Base-by-base conservation (phyloP, 768 basidiomycete species). In the Suillus placidus region DNA sequence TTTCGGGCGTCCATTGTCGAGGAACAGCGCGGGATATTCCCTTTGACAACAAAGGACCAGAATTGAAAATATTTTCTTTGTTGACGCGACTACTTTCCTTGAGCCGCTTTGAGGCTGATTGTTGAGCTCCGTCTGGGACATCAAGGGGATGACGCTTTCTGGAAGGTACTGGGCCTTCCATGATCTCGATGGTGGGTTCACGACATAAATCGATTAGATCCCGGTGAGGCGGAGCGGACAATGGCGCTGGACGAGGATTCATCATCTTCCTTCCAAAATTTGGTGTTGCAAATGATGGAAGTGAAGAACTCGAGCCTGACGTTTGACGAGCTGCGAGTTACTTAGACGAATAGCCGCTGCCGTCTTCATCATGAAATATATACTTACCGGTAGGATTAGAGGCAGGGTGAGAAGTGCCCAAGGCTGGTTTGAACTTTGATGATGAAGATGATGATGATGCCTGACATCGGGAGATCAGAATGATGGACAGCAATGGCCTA, bases 371-470 rank as follows among this genome's bases (percentile, higher is more conserved):
- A 12, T 32, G 57, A 60, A 30, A 42, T 20, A 12, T 32, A 13
- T 42, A 30, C 18, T 42, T 30, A 60, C 58, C 18, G 18, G 3
- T 42, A 20, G 40, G 45, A 64, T 38, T 35, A 57, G 26, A 14
- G n/a, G 43, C 7, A 49, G 61, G 54, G 43, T 56, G 37, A 60
- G 63, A 58, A 56, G n/a, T 60, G 35, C 66, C 20, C 66, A 68
- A 68, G 23, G 82, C 81, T 16, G 84, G 84, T 69, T 83, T 85
- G 69, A 85, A 85, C 73, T 82, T 84, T 52, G 80, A 80, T 9
- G 71, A 57, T 65, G 72, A 60, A 26, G 26, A 26, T 65, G 72
- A 60, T 65, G 72, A 60, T 64, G 72, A 45, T 13, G 58, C 6
- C 58, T 60, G 40, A 32, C 6, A 10, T 32, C 10, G 26, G 18